A percentile compares a stretch with the other conserved stretches of the same genome.
These are phyloP conservation scores for Leptographium lundbergii DNA, from an alignment of 2,329 filamentous ascomycete genomes.

Conservation along the genomic window DNA sequence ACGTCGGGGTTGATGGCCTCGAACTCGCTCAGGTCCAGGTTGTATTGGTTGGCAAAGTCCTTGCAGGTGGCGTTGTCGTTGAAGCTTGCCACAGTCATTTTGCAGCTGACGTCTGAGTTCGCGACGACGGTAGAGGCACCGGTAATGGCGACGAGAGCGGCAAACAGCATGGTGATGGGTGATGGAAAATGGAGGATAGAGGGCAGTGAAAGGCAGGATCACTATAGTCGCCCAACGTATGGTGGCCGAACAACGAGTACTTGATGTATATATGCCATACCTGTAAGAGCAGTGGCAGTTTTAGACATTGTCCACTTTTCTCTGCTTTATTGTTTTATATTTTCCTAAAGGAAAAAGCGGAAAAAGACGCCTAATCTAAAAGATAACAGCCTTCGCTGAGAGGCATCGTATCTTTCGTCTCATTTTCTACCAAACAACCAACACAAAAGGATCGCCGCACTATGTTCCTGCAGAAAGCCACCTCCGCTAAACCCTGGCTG, in stretches of 20 bases:
- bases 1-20: background rate
- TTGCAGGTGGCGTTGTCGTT: background rate
- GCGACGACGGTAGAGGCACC: background rate
- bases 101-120: background rate
- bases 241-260: background rate
- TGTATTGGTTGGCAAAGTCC: background rate
- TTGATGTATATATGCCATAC: background rate
- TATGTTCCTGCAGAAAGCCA: background rate
- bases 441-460: background rate
- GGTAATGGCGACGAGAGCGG: background rate
- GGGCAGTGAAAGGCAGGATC: background rate
- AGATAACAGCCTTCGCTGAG: too few species aligned
- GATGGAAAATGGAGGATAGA: background rate
- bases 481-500: background rate
- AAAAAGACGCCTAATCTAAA: too few species aligned
- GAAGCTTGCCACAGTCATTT: background rate
- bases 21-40: background rate
- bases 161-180: background rate
- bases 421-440: background rate
- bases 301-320: background rate
- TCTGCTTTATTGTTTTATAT: background rate
- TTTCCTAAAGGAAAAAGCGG: too few species aligned
- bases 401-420: too few species aligned
- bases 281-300: background rate
- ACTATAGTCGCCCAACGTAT: background rate